Evolutionary conservation across 2,329 filamentous ascomycete species (phyloP).

Genomic region (Colletotrichum sublineola): DNA sequence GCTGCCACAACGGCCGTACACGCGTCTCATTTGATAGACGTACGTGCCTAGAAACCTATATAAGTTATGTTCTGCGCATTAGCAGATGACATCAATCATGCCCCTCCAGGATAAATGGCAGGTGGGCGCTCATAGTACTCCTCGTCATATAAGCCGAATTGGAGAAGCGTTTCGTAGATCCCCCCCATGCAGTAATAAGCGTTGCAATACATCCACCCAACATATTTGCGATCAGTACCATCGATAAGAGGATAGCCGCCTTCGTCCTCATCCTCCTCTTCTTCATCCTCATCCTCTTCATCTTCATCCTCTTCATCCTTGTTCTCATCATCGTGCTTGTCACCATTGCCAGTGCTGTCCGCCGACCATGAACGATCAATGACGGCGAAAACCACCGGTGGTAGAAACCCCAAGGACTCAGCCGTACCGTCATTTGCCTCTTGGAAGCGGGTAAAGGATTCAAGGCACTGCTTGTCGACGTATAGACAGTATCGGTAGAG

Average conservation of each 20-base stretch:
- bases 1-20: neutral
- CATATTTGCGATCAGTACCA: conserved; percentile 15
- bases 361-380: conserved; percentile 3
- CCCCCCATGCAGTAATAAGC: neutral
- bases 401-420: neutral
- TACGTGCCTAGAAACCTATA: too few relatives aligned
- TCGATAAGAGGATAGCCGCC: conserved; percentile 1
- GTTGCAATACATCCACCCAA: conserved; percentile 25
- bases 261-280: neutral
- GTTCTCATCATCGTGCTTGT: too few relatives aligned
- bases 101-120: neutral
- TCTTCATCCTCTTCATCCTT: neutral
- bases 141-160: neutral
- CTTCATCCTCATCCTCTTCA: neutral
- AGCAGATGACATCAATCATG: too few relatives aligned
- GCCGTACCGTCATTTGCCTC: conserved; percentile 5
- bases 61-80: too few relatives aligned
- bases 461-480: conserved; percentile 16
- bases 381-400: neutral
- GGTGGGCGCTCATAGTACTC: conserved; percentile 1
- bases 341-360: neutral
- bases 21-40: too few relatives aligned
- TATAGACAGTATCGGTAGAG: conserved; percentile 24
- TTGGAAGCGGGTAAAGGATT: conserved; percentile 17
- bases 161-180: conserved; percentile 2